Conservation (phyloP, 176 grass and related monocot genomes). For the Eragrostis curvula region DNA sequence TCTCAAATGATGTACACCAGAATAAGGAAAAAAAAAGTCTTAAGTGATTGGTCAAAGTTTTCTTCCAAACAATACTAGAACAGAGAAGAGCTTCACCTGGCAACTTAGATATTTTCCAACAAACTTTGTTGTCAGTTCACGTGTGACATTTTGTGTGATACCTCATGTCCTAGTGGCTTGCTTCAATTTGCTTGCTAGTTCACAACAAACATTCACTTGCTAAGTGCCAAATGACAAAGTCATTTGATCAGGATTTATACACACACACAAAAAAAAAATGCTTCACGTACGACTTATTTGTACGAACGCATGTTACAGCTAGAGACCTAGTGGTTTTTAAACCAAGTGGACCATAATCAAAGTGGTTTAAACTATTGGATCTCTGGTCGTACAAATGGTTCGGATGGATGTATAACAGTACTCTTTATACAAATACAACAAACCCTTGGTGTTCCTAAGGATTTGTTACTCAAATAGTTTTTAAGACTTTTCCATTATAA, state of each 20-base stretch:
- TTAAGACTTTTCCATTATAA: not conserved
- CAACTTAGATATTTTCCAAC: not conserved
- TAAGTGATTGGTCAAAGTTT: conserved; percentile 12
- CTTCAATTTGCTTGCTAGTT: conserved; percentile 23
- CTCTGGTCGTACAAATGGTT: no score
- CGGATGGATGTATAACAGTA: no score
- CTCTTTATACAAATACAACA: not conserved
- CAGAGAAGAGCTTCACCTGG: conserved; percentile 14
- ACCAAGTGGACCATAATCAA: no score
- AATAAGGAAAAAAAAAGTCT: not conserved
- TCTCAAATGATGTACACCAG: not conserved
- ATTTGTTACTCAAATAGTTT: not conserved
- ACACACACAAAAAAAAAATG: no score
- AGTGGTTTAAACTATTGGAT: no score
- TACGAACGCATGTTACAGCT: no score
- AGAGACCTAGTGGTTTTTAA: no score
- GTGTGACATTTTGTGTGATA: conserved; percentile 16
- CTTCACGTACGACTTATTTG: no score
- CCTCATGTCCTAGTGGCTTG: not conserved
- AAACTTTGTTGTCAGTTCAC: not conserved
- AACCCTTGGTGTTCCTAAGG: not conserved
- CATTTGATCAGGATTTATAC: not conserved
- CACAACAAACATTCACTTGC: not conserved
- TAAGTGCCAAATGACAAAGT: not conserved
- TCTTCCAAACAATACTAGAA: not conserved